Conservation (phyloP, 169 alveolate species). For the Eimeria tenella region DNA sequence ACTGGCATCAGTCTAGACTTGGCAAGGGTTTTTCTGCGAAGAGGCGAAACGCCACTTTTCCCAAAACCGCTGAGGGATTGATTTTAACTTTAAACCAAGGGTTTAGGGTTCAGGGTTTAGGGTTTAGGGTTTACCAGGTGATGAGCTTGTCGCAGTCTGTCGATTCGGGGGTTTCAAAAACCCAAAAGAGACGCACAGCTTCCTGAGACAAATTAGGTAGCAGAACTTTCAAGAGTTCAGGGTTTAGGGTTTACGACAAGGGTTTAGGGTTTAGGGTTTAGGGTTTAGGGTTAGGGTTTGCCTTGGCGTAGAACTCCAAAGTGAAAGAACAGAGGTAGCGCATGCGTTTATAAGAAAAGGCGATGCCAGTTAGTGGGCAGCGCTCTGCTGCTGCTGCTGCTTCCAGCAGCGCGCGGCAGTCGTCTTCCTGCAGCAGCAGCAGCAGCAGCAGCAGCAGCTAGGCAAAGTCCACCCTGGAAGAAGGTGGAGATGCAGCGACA, state of each 20-base stretch:
- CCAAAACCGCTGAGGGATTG: neutral
- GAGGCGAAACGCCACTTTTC: too few relatives aligned
- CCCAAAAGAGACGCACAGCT: slow-evolving; percentile 54
- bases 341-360: slow-evolving; percentile 24
- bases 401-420: slow-evolving; percentile 17
- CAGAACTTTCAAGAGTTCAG: neutral
- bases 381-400: slow-evolving; percentile 59
- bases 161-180: slow-evolving; percentile 6
- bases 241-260: neutral
- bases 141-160: slow-evolving; percentile 35
- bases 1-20: neutral
- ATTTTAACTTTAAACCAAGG: neutral
- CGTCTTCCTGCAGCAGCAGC: slow-evolving; percentile 30
- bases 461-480: too few relatives aligned
- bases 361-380: slow-evolving; percentile 46
- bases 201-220: neutral
- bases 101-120: neutral
- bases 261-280: neutral
- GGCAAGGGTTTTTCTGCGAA: too few relatives aligned
- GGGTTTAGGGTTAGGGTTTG: neutral
- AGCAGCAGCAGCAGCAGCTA: neutral
- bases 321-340: slow-evolving; percentile 54
- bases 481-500: too few relatives aligned
- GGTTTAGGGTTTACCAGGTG: slow-evolving; percentile 50
- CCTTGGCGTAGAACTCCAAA: slow-evolving; percentile 31